These are phyloP conservation scores for Candida sojae DNA, from an alignment of 1,139 yeast species.

Conservation along the genomic window DNA sequence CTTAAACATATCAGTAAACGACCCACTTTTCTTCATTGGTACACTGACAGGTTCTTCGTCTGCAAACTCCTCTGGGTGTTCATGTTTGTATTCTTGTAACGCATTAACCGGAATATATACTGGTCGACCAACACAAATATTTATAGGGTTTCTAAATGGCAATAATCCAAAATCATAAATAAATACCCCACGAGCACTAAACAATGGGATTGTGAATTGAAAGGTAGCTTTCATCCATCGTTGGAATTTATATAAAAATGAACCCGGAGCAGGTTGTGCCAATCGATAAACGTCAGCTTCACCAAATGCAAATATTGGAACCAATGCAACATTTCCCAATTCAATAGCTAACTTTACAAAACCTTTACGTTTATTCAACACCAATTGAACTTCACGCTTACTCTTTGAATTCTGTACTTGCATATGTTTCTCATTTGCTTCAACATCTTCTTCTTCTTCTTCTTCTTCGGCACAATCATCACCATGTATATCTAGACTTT, in stretches of 20 bases:
- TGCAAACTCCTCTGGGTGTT: constrained; percentile 28
- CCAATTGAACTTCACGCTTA: constrained; percentile 44
- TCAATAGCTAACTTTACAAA: constrained; percentile 85
- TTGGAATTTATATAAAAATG: constrained; percentile 60
- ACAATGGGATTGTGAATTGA: constrained; percentile 87
- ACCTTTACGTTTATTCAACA: constrained; percentile 79
- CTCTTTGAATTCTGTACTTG: background rate
- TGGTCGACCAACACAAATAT: constrained; percentile 82
- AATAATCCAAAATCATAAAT: constrained; percentile 90
- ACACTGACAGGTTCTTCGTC: constrained; percentile 7
- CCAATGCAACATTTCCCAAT: constrained; percentile 73
- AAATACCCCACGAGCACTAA: constrained; percentile 90
- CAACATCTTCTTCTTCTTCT: constrained; percentile 10
- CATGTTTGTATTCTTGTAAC: constrained; percentile 30
- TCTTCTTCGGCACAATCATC: constrained; percentile 9
- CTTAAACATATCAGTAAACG: constrained; percentile 21
- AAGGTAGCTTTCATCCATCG: constrained; percentile 66
- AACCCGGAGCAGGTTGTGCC: constrained; percentile 53
- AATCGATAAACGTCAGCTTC: constrained; percentile 81
- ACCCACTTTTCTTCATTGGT: constrained; percentile 5
- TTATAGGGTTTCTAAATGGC: constrained; percentile 81
- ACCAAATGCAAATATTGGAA: constrained; percentile 91
- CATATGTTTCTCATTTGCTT: constrained; percentile 5
- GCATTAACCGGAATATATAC: constrained; percentile 60
- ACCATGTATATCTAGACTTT: constrained; percentile 10